phyloP scores from a whole-genome alignment of 495 filamentous ascomycete species.

The Pyronema domesticum region DNA sequence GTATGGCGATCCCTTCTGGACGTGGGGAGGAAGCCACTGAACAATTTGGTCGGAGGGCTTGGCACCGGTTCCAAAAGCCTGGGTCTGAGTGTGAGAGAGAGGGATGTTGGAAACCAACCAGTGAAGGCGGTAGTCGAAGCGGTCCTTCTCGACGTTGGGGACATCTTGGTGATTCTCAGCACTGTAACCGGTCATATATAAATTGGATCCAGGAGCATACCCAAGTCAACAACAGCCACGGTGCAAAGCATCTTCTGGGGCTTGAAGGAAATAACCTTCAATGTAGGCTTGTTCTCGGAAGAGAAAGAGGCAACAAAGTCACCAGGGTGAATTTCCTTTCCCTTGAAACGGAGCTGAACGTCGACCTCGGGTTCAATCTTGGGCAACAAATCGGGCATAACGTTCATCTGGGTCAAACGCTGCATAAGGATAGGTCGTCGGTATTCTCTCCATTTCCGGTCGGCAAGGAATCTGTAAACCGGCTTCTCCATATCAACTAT shows the following conservation, averaged over 20 bases:
- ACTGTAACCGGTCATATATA: neutral
- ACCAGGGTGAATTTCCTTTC: conserved; percentile 50
- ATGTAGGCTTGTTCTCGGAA: conserved; percentile 50
- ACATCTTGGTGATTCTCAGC: conserved; percentile 40
- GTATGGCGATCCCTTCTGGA: conserved; percentile 80
- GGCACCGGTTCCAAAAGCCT: conserved; percentile 32
- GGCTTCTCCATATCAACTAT: conserved; percentile 60
- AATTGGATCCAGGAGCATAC: conserved; percentile 3
- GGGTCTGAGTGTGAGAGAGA: conserved; percentile 32
- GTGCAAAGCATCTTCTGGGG: conserved; percentile 62
- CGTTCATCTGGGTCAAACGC: conserved; percentile 70
- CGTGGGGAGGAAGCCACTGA: conserved; percentile 68
- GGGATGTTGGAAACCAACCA: conserved; percentile 55
- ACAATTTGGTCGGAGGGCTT: conserved; percentile 47
- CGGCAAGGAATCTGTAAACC: conserved; percentile 79
- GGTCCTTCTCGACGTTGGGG: conserved; percentile 56
- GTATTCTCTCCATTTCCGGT: conserved; percentile 73
- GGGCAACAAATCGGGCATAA: conserved; percentile 86
- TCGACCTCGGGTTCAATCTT: conserved; percentile 61
- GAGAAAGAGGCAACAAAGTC: conserved; percentile 52
- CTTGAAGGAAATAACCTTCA: conserved; percentile 73
- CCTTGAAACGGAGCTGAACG: conserved; percentile 59
- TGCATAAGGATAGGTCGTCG: conserved; percentile 60
- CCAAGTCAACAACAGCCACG: conserved; percentile 64
- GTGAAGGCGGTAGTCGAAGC: conserved; percentile 64